These are phyloP conservation scores for Cucurbita moschata DNA, from an alignment of 306 rosid species.

Conservation along the genomic window DNA sequence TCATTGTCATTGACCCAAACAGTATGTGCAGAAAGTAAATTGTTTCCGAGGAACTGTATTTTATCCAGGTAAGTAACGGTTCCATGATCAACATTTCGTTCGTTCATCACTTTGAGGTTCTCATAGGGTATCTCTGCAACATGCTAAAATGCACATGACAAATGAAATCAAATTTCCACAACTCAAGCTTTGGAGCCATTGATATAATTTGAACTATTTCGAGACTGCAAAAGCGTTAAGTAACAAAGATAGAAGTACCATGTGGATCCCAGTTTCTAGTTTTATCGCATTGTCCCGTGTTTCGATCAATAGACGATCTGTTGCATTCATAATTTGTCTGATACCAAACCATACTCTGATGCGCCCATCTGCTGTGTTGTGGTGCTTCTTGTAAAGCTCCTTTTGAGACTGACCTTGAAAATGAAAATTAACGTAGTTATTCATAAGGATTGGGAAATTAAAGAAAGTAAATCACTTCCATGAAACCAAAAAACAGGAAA, in stretches of 20 bases:
- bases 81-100: constrained; percentile 51
- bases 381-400: constrained; percentile 49
- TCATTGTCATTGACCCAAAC: constrained; percentile 59
- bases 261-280: constrained; percentile 77
- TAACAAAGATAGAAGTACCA: constrained; percentile 24
- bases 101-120: constrained; percentile 51
- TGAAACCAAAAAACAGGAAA: background rate
- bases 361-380: constrained; percentile 67
- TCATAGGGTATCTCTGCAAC: constrained; percentile 87
- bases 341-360: constrained; percentile 79
- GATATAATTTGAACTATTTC: background rate
- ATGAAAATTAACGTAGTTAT: background rate
- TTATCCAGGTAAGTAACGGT: constrained; percentile 71
- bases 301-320: constrained; percentile 47
- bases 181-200: background rate
- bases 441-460: background rate
- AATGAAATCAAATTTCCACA: background rate
- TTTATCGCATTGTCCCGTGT: constrained; percentile 54
- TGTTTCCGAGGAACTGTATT: constrained; percentile 41
- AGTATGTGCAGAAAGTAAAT: constrained; percentile 74
- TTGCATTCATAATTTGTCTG: constrained; percentile 72
- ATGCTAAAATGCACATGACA: constrained; percentile 29
- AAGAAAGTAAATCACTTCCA: background rate
- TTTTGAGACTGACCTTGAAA: constrained; percentile 44
- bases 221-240: background rate